phyloP scores from a whole-genome alignment of 768 basidiomycete genomes.

The Suillus spraguei region DNA sequence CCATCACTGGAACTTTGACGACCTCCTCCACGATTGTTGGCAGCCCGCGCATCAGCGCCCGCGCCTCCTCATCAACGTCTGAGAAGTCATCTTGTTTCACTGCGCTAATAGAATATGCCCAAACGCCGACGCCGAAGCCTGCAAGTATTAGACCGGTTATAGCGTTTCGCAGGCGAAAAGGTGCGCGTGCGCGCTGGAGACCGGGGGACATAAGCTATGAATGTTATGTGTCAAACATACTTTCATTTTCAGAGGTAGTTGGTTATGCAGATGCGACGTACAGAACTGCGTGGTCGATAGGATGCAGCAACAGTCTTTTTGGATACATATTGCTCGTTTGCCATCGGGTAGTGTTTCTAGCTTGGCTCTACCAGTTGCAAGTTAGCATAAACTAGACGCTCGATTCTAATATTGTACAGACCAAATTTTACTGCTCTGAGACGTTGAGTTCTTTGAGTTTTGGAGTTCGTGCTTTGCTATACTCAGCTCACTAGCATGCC shows the following conservation, averaged over 20 bases:
- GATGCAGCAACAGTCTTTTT: slow-evolving; percentile 36
- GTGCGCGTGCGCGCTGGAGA: slow-evolving; percentile 83
- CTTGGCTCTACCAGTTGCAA: background rate
- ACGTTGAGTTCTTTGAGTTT: background rate
- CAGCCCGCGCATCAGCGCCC: slow-evolving; percentile 45
- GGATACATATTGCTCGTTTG: slow-evolving; percentile 37
- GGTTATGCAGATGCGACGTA: slow-evolving; percentile 17
- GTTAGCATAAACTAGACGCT: background rate
- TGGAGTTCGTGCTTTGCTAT: background rate
- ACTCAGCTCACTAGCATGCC: slow-evolving; percentile 3
- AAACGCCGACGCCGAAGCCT: slow-evolving; percentile 79
- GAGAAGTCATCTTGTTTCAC: slow-evolving; percentile 94
- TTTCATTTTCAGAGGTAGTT: background rate
- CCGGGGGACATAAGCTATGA: slow-evolving; percentile 85
- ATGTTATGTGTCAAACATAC: slow-evolving; percentile 6
- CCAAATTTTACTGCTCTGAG: background rate
- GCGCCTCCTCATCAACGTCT: slow-evolving; percentile 81
- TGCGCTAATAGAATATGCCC: slow-evolving; percentile 91
- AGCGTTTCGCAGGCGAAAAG: slow-evolving; percentile 79
- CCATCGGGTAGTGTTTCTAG: slow-evolving; percentile 26
- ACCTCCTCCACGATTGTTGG: slow-evolving; percentile 29
- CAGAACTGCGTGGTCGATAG: slow-evolving; percentile 43
- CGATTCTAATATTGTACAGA: background rate
- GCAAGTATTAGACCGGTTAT: slow-evolving; percentile 73
- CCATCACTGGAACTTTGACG: slow-evolving; percentile 30